Conservation (phyloP, 2,329 filamentous ascomycete genomes). For the Torrubiellomyces zombiae region DNA sequence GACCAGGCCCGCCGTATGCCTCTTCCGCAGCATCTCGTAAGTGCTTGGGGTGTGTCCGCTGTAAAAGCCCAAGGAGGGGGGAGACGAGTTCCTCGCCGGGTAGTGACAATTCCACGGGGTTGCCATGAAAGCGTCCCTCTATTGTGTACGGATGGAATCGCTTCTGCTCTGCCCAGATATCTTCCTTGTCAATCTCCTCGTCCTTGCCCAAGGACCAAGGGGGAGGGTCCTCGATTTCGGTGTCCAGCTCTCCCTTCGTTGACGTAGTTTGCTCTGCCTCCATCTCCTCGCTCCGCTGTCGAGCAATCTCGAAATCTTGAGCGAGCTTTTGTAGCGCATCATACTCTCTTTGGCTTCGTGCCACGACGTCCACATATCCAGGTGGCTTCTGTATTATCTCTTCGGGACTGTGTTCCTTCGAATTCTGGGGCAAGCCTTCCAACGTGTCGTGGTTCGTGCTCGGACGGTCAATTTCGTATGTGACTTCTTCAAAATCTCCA, state of each 20-base stretch:
- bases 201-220: constrained; percentile 16
- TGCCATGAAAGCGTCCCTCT: constrained; percentile 57
- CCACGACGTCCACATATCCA: constrained; percentile 30
- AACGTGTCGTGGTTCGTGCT: constrained; percentile 2
- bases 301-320: constrained; percentile 36
- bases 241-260: constrained; percentile 6
- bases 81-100: constrained; percentile 52
- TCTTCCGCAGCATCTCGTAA: constrained; percentile 54
- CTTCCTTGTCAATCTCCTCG: constrained; percentile 16
- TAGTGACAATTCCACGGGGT: constrained; percentile 57
- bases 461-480: constrained; percentile 19
- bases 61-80: constrained; percentile 54
- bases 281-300: constrained; percentile 17
- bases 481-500: constrained; percentile 46
- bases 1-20: constrained; percentile 56
- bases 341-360: constrained; percentile 37
- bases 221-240: constrained; percentile 11
- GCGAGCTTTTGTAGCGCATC: constrained; percentile 36
- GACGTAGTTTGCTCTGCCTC: constrained; percentile 11
- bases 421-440: constrained; percentile 3
- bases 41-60: constrained; percentile 55
- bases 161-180: constrained; percentile 14
- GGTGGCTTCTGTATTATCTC: constrained; percentile 11
- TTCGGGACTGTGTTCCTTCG: constrained; percentile 8
- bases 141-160: constrained; percentile 61